Evolutionary conservation across 2,329 filamentous ascomycete species (phyloP), one percentile per base, ranked within the genome.

Genomic region (Penicillium sp.): DNA sequence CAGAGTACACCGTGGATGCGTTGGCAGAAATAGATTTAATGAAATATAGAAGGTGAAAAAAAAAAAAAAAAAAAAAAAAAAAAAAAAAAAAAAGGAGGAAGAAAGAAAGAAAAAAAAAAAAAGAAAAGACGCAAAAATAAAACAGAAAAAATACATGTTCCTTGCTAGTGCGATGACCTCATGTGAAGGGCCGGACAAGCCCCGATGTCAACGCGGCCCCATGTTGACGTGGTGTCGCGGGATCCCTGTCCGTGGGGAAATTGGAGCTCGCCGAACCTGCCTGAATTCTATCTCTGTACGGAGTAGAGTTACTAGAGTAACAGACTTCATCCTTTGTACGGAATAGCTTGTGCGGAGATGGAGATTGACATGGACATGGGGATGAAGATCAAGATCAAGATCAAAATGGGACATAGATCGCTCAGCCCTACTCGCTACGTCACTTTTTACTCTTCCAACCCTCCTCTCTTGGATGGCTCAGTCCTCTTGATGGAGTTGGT

Each of bases 101-200:
- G n/a, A n/a, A n/a, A n/a, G n/a, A n/a, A n/a, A n/a, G n/a, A n/a
- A n/a, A n/a, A n/a, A n/a, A n/a, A n/a, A n/a, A n/a, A n/a, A n/a
- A n/a, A n/a, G n/a, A n/a, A n/a, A n/a, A n/a, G n/a, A n/a, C n/a
- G n/a, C n/a, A n/a, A n/a, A n/a, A n/a, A n/a, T n/a, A n/a, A n/a
- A n/a, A n/a, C n/a, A n/a, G n/a, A n/a, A n/a, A n/a, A n/a, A n/a
- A n/a, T n/a, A n/a, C n/a, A n/a, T n/a, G 14, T 42, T n/a, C 21
- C 33, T 31, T 31, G 48, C 48, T 24, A 51, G 55, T 53, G 51
- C 29, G 37, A 61, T 61, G 59, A 61, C 56, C 56, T 61, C 59
- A 61, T 59, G 59, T 59, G 34, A 24, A n/a, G 40, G 36, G 36
- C 43, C 46, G 23, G 46, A 33, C 18, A 29, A 29, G 21, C 24